Percentiles rank a stretch among this genome's conserved stretches.
phyloP scores from a whole-genome alignment of 1,284 basidiomycete species.

The Leccinum angustisporum region DNA sequence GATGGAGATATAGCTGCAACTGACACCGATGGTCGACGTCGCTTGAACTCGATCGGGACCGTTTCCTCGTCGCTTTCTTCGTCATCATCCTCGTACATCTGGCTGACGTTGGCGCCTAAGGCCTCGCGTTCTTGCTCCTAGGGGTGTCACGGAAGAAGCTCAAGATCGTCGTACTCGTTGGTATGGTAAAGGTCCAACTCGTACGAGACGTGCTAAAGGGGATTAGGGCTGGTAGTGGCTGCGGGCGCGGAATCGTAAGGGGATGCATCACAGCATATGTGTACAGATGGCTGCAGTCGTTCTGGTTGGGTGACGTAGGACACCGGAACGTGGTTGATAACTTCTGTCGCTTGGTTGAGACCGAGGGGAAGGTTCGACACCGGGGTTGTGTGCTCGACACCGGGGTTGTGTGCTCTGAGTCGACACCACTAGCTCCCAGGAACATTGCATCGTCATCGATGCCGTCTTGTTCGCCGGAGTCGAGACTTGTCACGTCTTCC shows the following conservation, averaged over 20 bases:
- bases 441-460: slow-evolving; percentile 46
- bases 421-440: slow-evolving; percentile 49
- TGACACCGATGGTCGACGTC: slow-evolving; percentile 37
- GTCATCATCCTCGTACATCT: slow-evolving; percentile 35
- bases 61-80: slow-evolving; percentile 37
- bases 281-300: slow-evolving; percentile 25
- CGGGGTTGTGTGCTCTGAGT: no score
- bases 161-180: slow-evolving; percentile 34
- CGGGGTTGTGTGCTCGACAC: slow-evolving; percentile 42
- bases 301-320: slow-evolving; percentile 31
- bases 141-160: slow-evolving; percentile 36
- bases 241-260: slow-evolving; percentile 28
- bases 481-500: slow-evolving; percentile 53
- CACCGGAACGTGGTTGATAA: slow-evolving; percentile 23
- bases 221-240: slow-evolving; percentile 43
- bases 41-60: slow-evolving; percentile 38
- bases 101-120: slow-evolving; percentile 32
- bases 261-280: slow-evolving; percentile 26
- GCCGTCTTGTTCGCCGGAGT: slow-evolving; percentile 48
- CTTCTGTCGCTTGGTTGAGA: slow-evolving; percentile 33
- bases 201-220: slow-evolving; percentile 40
- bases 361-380: slow-evolving; percentile 40
- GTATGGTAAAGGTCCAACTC: slow-evolving; percentile 30
- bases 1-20: slow-evolving; percentile 31
- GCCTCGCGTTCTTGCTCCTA: slow-evolving; percentile 24